phyloP scores from a whole-genome alignment of 352 stramenopile species.

The Pythium biforme region DNA sequence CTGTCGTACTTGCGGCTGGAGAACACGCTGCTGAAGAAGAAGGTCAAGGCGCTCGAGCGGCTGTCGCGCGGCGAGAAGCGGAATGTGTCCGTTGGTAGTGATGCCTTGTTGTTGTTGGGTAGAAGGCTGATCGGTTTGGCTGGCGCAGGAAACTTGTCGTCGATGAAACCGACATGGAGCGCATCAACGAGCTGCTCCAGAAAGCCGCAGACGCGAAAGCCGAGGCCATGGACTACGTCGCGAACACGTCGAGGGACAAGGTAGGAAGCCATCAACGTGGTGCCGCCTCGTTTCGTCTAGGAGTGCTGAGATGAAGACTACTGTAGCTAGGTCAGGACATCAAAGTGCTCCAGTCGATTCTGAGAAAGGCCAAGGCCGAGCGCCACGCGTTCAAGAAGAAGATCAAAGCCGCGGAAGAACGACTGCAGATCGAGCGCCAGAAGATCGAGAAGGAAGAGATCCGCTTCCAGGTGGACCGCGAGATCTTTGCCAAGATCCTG shows the following conservation, averaged over 20 bases:
- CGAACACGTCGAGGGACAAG: conserved; percentile 76
- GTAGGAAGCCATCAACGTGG: too few species aligned
- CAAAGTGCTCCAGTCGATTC: conserved; percentile 63
- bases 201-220: conserved; percentile 76
- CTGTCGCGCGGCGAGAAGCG: conserved; percentile 43
- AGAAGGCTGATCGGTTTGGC: neutral
- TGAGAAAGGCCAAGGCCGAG: conserved; percentile 81
- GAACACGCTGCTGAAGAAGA: conserved; percentile 67
- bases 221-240: conserved; percentile 69
- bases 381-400: conserved; percentile 81
- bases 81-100: conserved; percentile 27
- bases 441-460: conserved; percentile 85
- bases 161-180: conserved; percentile 58
- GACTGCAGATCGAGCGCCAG: conserved; percentile 44
- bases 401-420: conserved; percentile 65
- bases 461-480: conserved; percentile 76
- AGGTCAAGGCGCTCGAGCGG: conserved; percentile 66
- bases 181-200: conserved; percentile 74
- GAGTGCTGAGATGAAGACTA: too few species aligned
- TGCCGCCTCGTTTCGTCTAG: too few species aligned
- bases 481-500: conserved; percentile 85
- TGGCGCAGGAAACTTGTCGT: conserved; percentile 57
- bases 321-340: conserved; percentile 71
- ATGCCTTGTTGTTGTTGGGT: too few species aligned
- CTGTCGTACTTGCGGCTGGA: conserved; percentile 53